Conservation (phyloP, 2,329 filamentous ascomycete species). For the Trichoderma harzianum region DNA sequence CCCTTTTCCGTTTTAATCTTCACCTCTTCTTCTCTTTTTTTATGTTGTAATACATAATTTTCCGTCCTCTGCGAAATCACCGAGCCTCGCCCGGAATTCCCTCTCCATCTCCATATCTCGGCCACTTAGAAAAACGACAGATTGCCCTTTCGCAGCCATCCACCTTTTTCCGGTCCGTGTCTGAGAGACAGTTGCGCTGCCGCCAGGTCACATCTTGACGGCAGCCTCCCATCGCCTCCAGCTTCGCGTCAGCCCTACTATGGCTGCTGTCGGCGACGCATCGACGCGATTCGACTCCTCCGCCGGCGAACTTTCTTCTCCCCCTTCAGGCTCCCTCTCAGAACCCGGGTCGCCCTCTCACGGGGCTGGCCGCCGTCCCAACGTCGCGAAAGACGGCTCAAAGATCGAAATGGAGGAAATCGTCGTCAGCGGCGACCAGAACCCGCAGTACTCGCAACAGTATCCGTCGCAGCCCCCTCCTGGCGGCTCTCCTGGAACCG, state of each 20-base stretch:
- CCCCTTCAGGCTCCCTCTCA: constrained; percentile 49
- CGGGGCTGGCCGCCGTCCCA: constrained; percentile 30
- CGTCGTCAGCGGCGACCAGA: constrained; percentile 41
- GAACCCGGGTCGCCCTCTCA: constrained; percentile 47
- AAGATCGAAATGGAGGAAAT: constrained; percentile 47
- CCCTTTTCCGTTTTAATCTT: background rate
- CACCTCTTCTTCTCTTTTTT: background rate
- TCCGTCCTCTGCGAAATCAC: background rate
- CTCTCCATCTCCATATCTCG: background rate
- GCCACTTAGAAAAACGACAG: background rate
- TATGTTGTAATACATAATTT: constrained; percentile 10
- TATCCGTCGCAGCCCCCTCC: constrained; percentile 28
- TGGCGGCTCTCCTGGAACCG: constrained; percentile 20
- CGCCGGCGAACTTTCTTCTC: constrained; percentile 49
- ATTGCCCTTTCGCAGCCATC: background rate
- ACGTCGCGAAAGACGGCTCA: constrained; percentile 12
- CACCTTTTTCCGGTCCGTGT: background rate
- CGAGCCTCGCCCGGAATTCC: background rate
- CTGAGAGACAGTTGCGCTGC: background rate
- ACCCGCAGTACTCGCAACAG: constrained; percentile 25
- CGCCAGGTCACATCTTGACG: constrained; percentile 1
- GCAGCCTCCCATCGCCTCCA: background rate
- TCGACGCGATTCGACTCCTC: constrained; percentile 46
- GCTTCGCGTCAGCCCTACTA: constrained; percentile 20
- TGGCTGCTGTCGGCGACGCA: constrained; percentile 32